These are phyloP conservation scores for Candida sojae DNA, from an alignment of 1,139 yeast genomes.

Conservation along the genomic window DNA sequence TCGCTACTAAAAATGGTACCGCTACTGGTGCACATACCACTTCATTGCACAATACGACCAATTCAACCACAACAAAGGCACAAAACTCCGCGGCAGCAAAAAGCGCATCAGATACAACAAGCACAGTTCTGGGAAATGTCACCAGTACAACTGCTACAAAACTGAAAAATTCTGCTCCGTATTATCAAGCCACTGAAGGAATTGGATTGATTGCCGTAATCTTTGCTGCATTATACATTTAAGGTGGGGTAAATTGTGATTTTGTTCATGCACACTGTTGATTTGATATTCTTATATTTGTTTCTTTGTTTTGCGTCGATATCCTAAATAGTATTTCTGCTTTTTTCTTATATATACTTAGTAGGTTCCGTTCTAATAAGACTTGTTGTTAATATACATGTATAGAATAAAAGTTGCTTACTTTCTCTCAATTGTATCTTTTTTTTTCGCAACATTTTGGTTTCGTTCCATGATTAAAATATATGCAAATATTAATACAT, in stretches of 20 bases:
- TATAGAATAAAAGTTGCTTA: too few relatives aligned
- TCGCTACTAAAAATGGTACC: slow-evolving; percentile 1
- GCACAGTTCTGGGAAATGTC: neutral
- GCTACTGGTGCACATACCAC: slow-evolving; percentile 1
- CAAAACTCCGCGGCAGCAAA: too few relatives aligned
- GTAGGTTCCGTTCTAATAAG: slow-evolving; percentile 1
- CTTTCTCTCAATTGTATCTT: too few relatives aligned
- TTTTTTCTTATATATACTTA: too few relatives aligned
- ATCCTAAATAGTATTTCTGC: too few relatives aligned
- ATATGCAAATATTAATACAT: too few relatives aligned
- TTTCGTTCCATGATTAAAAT: too few relatives aligned
- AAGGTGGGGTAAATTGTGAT: slow-evolving; percentile 2
- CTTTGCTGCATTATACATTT: slow-evolving; percentile 27
- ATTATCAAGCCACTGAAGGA: slow-evolving; percentile 17
- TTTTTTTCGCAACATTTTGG: neutral
- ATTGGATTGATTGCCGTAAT: slow-evolving; percentile 25
- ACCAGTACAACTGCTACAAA: slow-evolving; percentile 6
- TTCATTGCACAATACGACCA: neutral
- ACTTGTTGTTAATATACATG: neutral
- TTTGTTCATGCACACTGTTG: too few relatives aligned
- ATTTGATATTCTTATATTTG: too few relatives aligned
- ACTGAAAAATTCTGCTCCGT: neutral
- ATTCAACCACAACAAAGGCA: too few relatives aligned
- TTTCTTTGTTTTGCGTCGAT: too few relatives aligned
- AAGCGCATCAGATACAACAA: too few relatives aligned